phyloP scores from a whole-genome alignment of 768 basidiomycete species.

The Psilocybe azurescens region DNA sequence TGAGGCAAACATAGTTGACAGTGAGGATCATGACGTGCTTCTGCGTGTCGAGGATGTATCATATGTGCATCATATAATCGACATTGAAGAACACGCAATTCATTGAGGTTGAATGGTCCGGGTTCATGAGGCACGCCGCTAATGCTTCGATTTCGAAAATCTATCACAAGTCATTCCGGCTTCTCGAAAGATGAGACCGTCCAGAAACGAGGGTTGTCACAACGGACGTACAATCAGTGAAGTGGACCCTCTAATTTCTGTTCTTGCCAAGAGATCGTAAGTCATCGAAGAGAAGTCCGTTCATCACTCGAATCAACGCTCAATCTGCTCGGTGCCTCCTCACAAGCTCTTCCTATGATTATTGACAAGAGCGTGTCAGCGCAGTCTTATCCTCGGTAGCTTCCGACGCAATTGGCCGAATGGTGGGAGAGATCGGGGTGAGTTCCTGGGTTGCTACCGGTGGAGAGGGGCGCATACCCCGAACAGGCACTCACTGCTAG shows the following conservation, averaged over 20 bases:
- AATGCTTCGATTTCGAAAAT: no score
- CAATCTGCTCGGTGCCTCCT: slow-evolving; percentile 5
- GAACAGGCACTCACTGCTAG: background rate
- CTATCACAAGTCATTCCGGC: background rate
- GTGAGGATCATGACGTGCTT: no score
- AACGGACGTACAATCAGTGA: background rate
- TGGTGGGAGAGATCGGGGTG: slow-evolving; percentile 7
- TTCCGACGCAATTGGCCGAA: slow-evolving; percentile 8
- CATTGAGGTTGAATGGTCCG: background rate
- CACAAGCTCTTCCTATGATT: slow-evolving; percentile 1
- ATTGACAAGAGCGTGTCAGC: background rate
- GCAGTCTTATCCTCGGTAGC: slow-evolving; percentile 2
- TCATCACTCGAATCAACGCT: slow-evolving; percentile 2
- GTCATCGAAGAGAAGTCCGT: background rate
- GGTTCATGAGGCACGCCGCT: background rate
- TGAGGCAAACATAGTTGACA: no score
- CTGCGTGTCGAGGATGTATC: background rate
- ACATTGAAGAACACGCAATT: background rate
- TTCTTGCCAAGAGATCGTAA: background rate
- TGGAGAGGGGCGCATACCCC: background rate
- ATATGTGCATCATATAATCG: background rate
- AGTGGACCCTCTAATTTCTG: background rate
- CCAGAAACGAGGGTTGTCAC: no score
- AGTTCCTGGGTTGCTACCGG: slow-evolving; percentile 2
- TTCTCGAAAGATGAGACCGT: no score